Evolutionary conservation across 148 eudicot species (phyloP), one percentile per base, ranked within the genome.

Genomic region (Fallopia convolvulus): DNA sequence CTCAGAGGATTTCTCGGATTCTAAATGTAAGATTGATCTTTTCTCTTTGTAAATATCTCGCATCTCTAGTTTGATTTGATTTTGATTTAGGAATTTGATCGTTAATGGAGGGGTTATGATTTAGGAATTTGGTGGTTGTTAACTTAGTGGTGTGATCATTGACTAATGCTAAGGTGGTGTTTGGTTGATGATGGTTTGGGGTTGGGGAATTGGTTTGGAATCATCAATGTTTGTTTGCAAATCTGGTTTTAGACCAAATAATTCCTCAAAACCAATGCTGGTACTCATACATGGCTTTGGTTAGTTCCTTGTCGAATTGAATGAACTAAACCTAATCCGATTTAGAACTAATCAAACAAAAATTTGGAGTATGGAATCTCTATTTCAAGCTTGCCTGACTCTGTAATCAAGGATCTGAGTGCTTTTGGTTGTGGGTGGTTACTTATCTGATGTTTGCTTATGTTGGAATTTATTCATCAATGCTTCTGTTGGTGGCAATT

Each of bases 1-100:
- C 92, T 50, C 92, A 85, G 63, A 89, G 93, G 68, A 89, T 94
- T 81, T 89, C 95, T 33, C 84, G 90, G 73, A 80, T 94, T 83
- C 97, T 94, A 49, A 94, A 94, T 90, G 98, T 94, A 78, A 79
- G 80, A 61, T 21, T 5, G 39, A 32, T 15, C 23, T 70, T 47
- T 6, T 2, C 21, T 44, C 21, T 44, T 14, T n/a, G 60, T 18
- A 4, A 55, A 55, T 18, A 17, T 15, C 55, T 15, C 63, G 21
- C 8, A 6, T 32, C 18, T 65, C 70, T 65, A 1, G 46, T 68
- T 36, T 39, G 44, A 15, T 32, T 36, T 36, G 21, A 17, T 14
- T 61, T 68, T 36, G 44, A 39, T 68, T 68, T 17, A 7, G 9
- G 10, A 17, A 15, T 68, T 68, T 68, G 72, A 39, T 55, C 21